phyloP scores from a whole-genome alignment of 2,329 filamentous ascomycete species.

The Coniella lustricola region DNA sequence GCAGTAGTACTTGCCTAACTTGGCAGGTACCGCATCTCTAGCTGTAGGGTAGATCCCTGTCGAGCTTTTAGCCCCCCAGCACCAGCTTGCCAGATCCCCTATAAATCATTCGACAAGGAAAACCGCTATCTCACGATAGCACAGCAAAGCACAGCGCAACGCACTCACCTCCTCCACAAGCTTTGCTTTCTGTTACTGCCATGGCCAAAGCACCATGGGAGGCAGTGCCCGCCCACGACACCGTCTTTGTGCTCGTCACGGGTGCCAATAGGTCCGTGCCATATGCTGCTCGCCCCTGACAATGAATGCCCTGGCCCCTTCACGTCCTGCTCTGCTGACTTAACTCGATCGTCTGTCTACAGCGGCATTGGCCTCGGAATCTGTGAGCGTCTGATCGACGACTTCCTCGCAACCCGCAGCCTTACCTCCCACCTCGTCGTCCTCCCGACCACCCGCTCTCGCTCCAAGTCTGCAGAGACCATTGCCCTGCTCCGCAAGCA shows the following conservation, averaged over 20 bases:
- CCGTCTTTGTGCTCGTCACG: constrained; percentile 65
- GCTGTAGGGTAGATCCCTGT: too few relatives aligned
- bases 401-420: constrained; percentile 68
- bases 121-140: too few relatives aligned
- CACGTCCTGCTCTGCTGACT: constrained; percentile 5
- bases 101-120: too few relatives aligned
- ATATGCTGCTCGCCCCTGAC: not conserved
- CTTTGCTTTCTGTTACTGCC: not conserved
- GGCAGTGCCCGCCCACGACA: constrained; percentile 30
- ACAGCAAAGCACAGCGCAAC: too few relatives aligned
- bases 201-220: constrained; percentile 31
- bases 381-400: constrained; percentile 78
- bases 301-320: not conserved
- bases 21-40: too few relatives aligned
- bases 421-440: constrained; percentile 65
- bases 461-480: constrained; percentile 67
- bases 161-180: too few relatives aligned
- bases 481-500: constrained; percentile 57
- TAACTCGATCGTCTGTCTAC: not conserved
- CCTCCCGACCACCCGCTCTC: constrained; percentile 74
- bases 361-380: constrained; percentile 85
- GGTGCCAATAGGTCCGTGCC: constrained; percentile 71
- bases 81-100: too few relatives aligned
- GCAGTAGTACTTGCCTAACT: too few relatives aligned
- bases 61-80: too few relatives aligned